A percentile compares a stretch with the other conserved stretches of the same genome.
These are phyloP conservation scores for Cryptococcus sp. DNA, from an alignment of 1,284 basidiomycete genomes.

Conservation along the genomic window DNA sequence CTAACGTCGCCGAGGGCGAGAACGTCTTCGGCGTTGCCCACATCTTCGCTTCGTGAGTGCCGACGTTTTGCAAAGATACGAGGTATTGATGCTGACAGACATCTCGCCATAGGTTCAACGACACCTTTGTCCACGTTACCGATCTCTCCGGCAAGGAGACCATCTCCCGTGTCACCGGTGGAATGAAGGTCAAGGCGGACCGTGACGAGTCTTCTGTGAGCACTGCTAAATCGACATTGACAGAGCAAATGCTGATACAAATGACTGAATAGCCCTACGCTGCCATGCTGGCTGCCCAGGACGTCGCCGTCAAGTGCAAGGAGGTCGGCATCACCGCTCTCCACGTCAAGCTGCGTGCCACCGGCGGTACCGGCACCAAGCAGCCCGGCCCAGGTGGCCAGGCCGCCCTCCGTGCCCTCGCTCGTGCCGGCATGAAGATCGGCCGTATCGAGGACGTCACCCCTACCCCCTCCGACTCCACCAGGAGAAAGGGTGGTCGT, in stretches of 20 bases:
- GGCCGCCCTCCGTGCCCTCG: slow-evolving; percentile 95
- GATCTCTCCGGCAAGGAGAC: slow-evolving; percentile 99
- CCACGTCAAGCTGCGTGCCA: slow-evolving; percentile 85
- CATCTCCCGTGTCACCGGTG: slow-evolving; percentile 97
- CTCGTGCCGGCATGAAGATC: slow-evolving; percentile 97
- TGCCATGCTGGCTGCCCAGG: slow-evolving; percentile 99
- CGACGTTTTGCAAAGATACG: not conserved
- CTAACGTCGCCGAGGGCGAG: slow-evolving; percentile 92
- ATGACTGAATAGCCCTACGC: slow-evolving; percentile 78
- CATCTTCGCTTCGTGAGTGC: slow-evolving; percentile 78
- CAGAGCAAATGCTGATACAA: slow-evolving; percentile 63
- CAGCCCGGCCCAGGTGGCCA: slow-evolving; percentile 98
- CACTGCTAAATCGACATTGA: not conserved
- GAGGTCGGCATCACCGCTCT: slow-evolving; percentile 98
- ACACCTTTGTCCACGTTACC: slow-evolving; percentile 99
- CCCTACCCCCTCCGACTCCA: slow-evolving; percentile 95
- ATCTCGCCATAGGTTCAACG: slow-evolving; percentile 72
- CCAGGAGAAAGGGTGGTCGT: slow-evolving; percentile 99
- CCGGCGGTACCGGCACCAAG: slow-evolving; percentile 98
- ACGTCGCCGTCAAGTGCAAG: slow-evolving; percentile 93
- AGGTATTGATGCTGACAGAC: not conserved
- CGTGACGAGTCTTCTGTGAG: slow-evolving; percentile 91
- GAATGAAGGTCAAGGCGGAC: slow-evolving; percentile 99
- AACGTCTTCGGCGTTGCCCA: slow-evolving; percentile 94
- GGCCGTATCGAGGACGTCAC: slow-evolving; percentile 96